Base-by-base conservation (phyloP, 1,284 basidiomycete species). In the Stygiomarasmius scandens region DNA sequence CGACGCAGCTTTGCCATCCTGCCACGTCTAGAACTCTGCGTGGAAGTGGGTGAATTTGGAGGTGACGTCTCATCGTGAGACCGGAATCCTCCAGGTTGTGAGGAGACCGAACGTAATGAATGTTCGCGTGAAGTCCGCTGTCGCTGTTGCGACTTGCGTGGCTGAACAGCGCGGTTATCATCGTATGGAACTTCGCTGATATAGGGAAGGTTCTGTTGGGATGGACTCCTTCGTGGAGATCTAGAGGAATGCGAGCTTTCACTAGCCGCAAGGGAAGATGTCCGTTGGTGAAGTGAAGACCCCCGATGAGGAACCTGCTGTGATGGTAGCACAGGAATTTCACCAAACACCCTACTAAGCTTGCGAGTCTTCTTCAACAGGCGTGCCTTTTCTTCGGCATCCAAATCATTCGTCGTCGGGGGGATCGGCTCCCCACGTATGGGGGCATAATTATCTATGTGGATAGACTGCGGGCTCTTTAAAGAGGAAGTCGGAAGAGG, bases 311-410 rank as follows among this genome's bases (percentile, higher is more conserved):
- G n/a, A 51, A 52, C 19, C 9, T 38, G 36, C 11, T 4, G 38
- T 38, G 52, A 46, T 19, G 38, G 47, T 36, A 51, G 22, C 5
- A 53, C 56, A 27, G 64, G 61, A 8, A 67, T 60, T 23, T 72
- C 77, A 23, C 75, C 74, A 25, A 81, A 71, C 43, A 79, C 72
- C 47, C 68, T 71, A 61, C 76, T 77, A 44, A 80, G 64, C 61
- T 80, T 80, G 50, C 74, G 68, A 10, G 74, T 70, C 56, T 79
- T 78, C 63, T 73, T 74, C 56, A 79, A 59, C 49, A 79, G 64
- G 61, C 65, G 71, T 59, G 70, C 71, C 62, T 74, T 76, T 61
- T 75, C 72, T 56, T 63, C 63, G 24, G 70, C 67, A 55, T 71
- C 68, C 25, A 75, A 64, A 16, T 73, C 67, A 62, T 74, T 75